Evolutionary conservation across 2,329 filamentous ascomycete species (phyloP).

Genomic region (Alternaria sp.): DNA sequence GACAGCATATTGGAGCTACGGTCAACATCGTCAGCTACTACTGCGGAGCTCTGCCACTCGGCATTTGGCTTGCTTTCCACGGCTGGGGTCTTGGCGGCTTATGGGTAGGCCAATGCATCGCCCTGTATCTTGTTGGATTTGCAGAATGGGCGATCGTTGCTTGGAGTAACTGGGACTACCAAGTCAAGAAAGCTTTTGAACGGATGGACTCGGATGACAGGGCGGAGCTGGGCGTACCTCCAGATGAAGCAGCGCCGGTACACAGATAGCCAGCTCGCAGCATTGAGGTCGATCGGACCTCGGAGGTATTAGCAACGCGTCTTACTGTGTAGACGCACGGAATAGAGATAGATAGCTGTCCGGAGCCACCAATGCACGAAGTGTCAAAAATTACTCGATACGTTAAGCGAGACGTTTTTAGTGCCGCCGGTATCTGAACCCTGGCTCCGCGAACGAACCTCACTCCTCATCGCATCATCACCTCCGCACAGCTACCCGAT

Average conservation of each 20-base stretch:
- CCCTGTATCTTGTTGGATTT: conserved; percentile 76
- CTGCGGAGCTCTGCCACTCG: conserved; percentile 77
- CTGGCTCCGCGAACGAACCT: conserved; percentile 25
- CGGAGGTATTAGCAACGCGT: conserved; percentile 20
- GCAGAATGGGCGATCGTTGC: conserved; percentile 82
- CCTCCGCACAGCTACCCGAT: conserved; percentile 15
- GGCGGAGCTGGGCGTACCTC: conserved; percentile 47
- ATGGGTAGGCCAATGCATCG: conserved; percentile 80
- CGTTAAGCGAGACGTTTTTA: conserved; percentile 27
- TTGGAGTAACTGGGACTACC: conserved; percentile 75
- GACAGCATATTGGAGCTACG: conserved; percentile 81
- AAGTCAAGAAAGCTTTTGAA: conserved; percentile 73
- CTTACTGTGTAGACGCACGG: conserved; percentile 21
- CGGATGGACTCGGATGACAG: conserved; percentile 66
- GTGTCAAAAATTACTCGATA: conserved; percentile 29
- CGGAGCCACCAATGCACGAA: conserved; percentile 23
- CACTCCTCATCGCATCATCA: conserved; percentile 21
- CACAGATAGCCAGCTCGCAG: conserved; percentile 13
- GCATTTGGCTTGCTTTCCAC: conserved; percentile 84
- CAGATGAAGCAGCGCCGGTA: conserved; percentile 26
- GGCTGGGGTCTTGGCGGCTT: conserved; percentile 82
- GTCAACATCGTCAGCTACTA: conserved; percentile 88
- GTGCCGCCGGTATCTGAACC: conserved; percentile 24
- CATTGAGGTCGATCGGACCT: background rate
- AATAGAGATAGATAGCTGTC: conserved; percentile 33